Conservation (phyloP, 2,329 filamentous ascomycete genomes). For the Trichoderma arundinaceum region DNA sequence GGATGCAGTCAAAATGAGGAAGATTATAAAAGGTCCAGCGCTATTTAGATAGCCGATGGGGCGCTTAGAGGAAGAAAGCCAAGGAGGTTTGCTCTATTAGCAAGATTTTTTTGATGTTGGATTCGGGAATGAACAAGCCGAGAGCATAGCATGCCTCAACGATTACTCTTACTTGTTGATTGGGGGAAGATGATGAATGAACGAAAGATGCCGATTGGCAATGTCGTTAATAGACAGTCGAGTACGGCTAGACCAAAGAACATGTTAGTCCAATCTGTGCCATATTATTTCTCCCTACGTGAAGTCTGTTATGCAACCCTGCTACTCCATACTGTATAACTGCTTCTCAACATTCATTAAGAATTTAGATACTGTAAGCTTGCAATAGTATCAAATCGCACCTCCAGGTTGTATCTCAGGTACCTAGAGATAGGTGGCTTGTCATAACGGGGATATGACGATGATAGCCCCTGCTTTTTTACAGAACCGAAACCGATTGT, state of each 20-base stretch:
- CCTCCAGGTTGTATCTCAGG: too few relatives aligned
- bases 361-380: too few relatives aligned
- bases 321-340: too few relatives aligned
- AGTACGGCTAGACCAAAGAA: conserved; percentile 32
- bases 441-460: too few relatives aligned
- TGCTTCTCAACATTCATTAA: too few relatives aligned
- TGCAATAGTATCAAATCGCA: too few relatives aligned
- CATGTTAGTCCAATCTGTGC: conserved; percentile 12
- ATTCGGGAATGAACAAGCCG: conserved; percentile 14
- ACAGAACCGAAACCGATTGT: not conserved
- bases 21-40: conserved; percentile 16
- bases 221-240: conserved; percentile 37
- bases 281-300: not conserved
- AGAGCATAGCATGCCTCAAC: conserved; percentile 19
- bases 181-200: conserved; percentile 32
- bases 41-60: conserved; percentile 10
- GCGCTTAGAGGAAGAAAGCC: not conserved
- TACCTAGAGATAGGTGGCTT: too few relatives aligned
- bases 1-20: conserved; percentile 15
- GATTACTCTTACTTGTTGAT: conserved; percentile 23
- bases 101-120: conserved; percentile 25
- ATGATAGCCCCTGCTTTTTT: not conserved
- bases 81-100: conserved; percentile 15
- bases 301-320: not conserved
- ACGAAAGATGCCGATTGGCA: conserved; percentile 33